Base-by-base conservation (phyloP, 352 stramenopile species). In the Pythium dissotocum region DNA sequence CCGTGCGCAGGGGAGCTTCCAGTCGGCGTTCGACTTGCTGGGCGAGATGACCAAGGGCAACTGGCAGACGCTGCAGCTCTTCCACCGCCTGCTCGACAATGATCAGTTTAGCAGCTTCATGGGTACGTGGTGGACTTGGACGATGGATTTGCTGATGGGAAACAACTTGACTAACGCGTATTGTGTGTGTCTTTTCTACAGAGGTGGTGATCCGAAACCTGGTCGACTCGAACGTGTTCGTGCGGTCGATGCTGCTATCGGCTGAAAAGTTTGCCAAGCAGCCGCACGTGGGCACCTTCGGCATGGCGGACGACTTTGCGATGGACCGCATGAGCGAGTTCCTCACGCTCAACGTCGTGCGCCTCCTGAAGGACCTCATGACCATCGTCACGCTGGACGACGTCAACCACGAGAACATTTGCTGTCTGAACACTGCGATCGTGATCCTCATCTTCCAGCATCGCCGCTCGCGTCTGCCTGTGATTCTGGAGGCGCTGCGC, bases 351-450 rank as follows among this genome's bases (percentile, higher is more conserved):
- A 97, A 98, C 72, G 77, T 95, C 30, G 81, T 95, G 33, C 77
- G 87, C 4, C 77, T 99, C 9, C 63, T 99, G n/a, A 90, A 94
- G 59, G 90, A 98, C 77, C 88, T 99, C 49, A 96, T 99, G 85
- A 93, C 83, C 8, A 94, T 98, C 48, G 94, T 99, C n/a, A 86
- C 91, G 61, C 79, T 99, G 61, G 85, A 93, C 26, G 96, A 98
- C 57, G 92, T 99, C 67, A 98, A 98, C 69, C 95, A 99, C 73
- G 96, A 99, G 74, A 99, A 99, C 72, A 98, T 99, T 77, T 99
- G 97, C 82, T 98, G 95, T 62, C 73, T 99, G 35, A 99, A 99
- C 81, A 99, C 97, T 48, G 94, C 94, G 10, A 90, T 99, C 38
- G 87, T 98, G 32, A 95, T 99, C 64, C 73, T 98, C 21, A 91